A percentile compares a stretch with the other conserved stretches of the same genome.
phyloP scores from a whole-genome alignment of 2,329 filamentous ascomycete species.

The Camillea tinctor region DNA sequence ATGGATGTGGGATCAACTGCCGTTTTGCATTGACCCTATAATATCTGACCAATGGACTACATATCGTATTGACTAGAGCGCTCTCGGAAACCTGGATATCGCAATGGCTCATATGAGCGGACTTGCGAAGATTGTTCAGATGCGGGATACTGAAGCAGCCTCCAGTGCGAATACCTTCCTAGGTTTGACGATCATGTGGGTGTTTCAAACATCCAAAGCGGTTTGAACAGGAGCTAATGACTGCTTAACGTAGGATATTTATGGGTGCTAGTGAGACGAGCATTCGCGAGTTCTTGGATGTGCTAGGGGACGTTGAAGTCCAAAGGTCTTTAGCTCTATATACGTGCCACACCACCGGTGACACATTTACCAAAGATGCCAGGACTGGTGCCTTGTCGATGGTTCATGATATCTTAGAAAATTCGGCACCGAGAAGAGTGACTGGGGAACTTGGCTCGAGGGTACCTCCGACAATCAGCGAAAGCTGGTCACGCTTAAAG shows the following conservation, averaged over 20 bases:
- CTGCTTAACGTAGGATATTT: constrained; percentile 12
- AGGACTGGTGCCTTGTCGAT: constrained; percentile 14
- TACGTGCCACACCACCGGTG: constrained; percentile 15
- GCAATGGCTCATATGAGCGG: constrained; percentile 23
- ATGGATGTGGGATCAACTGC: neutral
- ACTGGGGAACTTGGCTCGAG: constrained; percentile 10
- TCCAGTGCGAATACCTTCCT: constrained; percentile 21
- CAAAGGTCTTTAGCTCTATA: constrained; percentile 17
- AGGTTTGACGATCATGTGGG: constrained; percentile 22
- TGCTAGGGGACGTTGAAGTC: constrained; percentile 17
- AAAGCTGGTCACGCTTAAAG: constrained; percentile 22
- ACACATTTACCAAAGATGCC: constrained; percentile 14
- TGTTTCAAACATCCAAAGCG: neutral
- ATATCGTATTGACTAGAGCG: constrained; percentile 18
- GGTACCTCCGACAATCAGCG: constrained; percentile 18
- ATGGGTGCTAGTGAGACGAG: constrained; percentile 21
- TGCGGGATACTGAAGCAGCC: constrained; percentile 15
- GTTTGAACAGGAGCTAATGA: constrained; percentile 1
- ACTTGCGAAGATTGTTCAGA: constrained; percentile 19
- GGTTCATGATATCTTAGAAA: constrained; percentile 16
- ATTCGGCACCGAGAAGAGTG: constrained; percentile 6
- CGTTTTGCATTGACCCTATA: neutral
- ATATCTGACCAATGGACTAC: neutral
- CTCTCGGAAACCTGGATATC: constrained; percentile 20
- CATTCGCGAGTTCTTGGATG: constrained; percentile 17